A percentile compares a stretch with the other conserved stretches of the same genome.
These are phyloP conservation scores for Elsinoe ampelina DNA, from an alignment of 2,329 filamentous ascomycete genomes.

Conservation along the genomic window DNA sequence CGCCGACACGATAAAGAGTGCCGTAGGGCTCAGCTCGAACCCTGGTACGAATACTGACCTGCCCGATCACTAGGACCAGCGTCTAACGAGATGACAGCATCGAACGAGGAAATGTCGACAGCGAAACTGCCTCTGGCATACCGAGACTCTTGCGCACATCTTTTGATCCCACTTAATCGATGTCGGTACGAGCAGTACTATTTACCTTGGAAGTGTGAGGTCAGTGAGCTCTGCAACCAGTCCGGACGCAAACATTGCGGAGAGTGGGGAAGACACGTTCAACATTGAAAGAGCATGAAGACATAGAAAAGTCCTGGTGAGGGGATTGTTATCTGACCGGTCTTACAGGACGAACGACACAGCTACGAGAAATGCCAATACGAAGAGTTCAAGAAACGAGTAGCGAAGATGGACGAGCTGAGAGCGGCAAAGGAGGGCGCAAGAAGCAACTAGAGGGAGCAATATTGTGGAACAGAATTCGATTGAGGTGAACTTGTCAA, in stretches of 20 bases:
- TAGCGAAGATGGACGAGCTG: constrained; percentile 97
- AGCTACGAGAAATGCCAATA: constrained; percentile 99
- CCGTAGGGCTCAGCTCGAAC: constrained; percentile 34
- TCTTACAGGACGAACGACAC: constrained; percentile 76
- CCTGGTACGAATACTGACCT: constrained; percentile 24
- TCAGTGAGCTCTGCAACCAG: no score
- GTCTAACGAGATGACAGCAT: constrained; percentile 49
- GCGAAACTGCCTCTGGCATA: constrained; percentile 82
- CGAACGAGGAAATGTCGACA: constrained; percentile 87
- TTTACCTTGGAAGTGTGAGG: constrained; percentile 95
- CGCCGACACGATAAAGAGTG: constrained; percentile 39
- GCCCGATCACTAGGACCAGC: no score
- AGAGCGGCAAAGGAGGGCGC: constrained; percentile 73
- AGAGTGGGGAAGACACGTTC: no score
- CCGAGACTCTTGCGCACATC: constrained; percentile 89
- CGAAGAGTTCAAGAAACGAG: constrained; percentile 95
- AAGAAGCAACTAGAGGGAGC: constrained; percentile 61
- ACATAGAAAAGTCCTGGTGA: neutral
- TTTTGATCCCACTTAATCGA: constrained; percentile 89
- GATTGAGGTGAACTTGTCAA: neutral
- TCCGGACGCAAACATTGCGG: no score
- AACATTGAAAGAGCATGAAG: neutral
- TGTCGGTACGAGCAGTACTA: constrained; percentile 91
- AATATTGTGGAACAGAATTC: constrained; percentile 4
- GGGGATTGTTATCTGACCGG: neutral